Evolutionary conservation across 345 rosid species (phyloP).

Genomic region (Melastoma malabathricum): DNA sequence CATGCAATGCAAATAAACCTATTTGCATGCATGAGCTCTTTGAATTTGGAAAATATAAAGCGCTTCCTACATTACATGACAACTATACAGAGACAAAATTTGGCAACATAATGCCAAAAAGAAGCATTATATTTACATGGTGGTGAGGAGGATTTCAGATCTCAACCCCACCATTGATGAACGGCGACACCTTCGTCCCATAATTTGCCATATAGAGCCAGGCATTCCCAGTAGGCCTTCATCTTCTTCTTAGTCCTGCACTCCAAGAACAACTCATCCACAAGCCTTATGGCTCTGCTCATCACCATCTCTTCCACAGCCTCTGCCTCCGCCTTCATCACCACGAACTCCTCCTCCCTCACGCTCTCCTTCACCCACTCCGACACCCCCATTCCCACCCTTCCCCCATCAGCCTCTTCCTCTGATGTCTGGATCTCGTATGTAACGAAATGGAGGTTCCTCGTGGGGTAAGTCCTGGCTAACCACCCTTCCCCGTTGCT

Average conservation of each 20-base stretch:
- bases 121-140: no score
- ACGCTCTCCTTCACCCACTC: conserved; percentile 26
- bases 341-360: conserved; percentile 30
- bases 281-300: conserved; percentile 14
- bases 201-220: conserved; percentile 32
- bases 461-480: conserved; percentile 40
- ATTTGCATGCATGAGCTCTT: no score
- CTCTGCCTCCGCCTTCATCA: conserved; percentile 41
- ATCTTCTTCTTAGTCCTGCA: conserved; percentile 26
- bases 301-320: conserved; percentile 24
- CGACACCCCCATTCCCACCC: conserved; percentile 13
- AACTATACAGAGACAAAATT: no score
- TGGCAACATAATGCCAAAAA: no score
- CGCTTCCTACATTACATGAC: no score
- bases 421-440: conserved; percentile 45
- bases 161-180: conserved; percentile 39
- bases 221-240: conserved; percentile 45
- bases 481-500: conserved; percentile 49
- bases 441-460: conserved; percentile 43
- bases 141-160: background rate
- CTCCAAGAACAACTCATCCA: conserved; percentile 35
- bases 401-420: conserved; percentile 8
- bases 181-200: conserved; percentile 33
- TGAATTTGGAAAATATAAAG: no score
- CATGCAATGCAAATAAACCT: no score